Evolutionary conservation across 192 early-diverging fungal species (phyloP).

Genomic region (Rhizophagus prolifer): DNA sequence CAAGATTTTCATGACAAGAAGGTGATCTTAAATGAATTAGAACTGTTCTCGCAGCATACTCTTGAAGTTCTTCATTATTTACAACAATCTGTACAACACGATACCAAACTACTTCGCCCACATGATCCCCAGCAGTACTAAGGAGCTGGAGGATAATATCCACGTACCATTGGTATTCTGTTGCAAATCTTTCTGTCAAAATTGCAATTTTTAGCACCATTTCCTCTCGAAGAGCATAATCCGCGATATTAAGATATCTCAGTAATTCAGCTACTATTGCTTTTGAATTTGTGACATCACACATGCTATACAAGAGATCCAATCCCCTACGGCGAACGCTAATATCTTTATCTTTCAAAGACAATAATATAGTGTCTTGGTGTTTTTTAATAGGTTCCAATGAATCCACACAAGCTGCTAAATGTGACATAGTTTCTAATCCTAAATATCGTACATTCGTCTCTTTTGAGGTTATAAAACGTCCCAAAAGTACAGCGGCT

Average conservation of each 20-base stretch:
- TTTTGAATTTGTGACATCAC: slow-evolving; percentile 82
- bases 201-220: slow-evolving; percentile 99
- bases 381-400: slow-evolving; percentile 80
- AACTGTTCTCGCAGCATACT: slow-evolving; percentile 87
- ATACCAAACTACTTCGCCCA: slow-evolving; percentile 97
- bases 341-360: slow-evolving; percentile 95
- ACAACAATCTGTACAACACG: slow-evolving; percentile 95
- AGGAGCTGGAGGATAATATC: slow-evolving; percentile 97
- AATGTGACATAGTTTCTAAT: slow-evolving; percentile 96
- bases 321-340: slow-evolving; percentile 93
- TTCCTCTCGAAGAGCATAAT: slow-evolving; percentile 91
- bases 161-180: slow-evolving; percentile 98
- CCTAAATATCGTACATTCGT: slow-evolving; percentile 98
- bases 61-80: slow-evolving; percentile 93
- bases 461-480: slow-evolving; percentile 92
- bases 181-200: slow-evolving; percentile 95
- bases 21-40: slow-evolving; percentile 82
- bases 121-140: slow-evolving; percentile 91
- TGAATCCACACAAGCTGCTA: slow-evolving; percentile 80
- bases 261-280: slow-evolving; percentile 90
- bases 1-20: slow-evolving; percentile 91
- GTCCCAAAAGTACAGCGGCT: slow-evolving; percentile 77
- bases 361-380: slow-evolving; percentile 86
- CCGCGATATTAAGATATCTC: slow-evolving; percentile 85
- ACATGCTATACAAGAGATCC: slow-evolving; percentile 97